Conservation (phyloP, 345 rosid species). For the Eucalyptus globulus region DNA sequence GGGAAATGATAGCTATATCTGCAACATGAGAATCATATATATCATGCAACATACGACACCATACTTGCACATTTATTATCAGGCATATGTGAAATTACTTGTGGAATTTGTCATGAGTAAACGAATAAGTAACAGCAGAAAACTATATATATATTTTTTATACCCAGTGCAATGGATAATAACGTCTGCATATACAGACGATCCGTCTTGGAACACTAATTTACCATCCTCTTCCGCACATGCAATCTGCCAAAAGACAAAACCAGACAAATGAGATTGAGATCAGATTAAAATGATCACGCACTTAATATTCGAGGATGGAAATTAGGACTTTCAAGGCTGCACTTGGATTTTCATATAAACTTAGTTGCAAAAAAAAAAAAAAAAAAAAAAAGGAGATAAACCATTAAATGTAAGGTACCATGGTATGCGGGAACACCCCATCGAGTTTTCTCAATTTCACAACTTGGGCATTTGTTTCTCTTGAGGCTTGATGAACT, state of each 20-base stretch:
- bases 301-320: background rate
- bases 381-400: background rate
- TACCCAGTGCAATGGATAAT: background rate
- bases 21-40: background rate
- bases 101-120: background rate
- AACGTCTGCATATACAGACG: background rate
- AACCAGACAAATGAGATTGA: background rate
- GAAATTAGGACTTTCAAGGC: background rate
- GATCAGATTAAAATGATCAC: background rate
- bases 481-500: background rate
- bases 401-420: background rate
- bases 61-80: background rate
- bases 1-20: background rate
- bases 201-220: background rate
- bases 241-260: background rate
- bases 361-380: background rate
- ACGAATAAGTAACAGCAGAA: background rate
- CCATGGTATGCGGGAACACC: background rate
- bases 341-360: background rate
- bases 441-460: background rate
- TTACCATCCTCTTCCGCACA: background rate
- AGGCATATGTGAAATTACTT: background rate
- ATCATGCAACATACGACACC: background rate
- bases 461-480: background rate
- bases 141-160: background rate